phyloP scores from a whole-genome alignment of 305 asterid species.

The Solanum hybrid region DNA sequence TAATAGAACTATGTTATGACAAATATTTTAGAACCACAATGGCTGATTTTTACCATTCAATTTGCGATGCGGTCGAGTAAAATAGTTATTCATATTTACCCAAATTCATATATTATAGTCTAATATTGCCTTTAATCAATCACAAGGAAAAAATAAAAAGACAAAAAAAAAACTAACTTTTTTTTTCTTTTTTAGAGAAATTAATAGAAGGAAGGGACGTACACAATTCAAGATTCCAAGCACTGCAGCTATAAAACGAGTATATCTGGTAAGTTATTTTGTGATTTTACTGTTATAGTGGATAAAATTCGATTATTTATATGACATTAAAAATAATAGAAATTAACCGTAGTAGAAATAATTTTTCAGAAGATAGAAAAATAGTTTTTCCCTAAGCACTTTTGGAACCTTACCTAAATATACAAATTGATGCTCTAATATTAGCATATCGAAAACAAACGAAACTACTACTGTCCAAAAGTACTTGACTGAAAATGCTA shows the following conservation, averaged over 20 bases:
- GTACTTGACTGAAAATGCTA: too few species aligned
- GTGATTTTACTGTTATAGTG: background rate
- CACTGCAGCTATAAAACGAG: slow-evolving; percentile 23
- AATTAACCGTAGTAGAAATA: background rate
- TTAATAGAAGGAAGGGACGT: slow-evolving; percentile 48
- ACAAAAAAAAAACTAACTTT: too few species aligned
- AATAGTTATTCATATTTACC: background rate
- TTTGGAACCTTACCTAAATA: too few species aligned
- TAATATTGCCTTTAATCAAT: background rate
- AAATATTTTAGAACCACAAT: slow-evolving; percentile 30
- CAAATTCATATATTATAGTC: background rate
- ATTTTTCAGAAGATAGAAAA: too few species aligned
- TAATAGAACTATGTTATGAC: slow-evolving; percentile 39
- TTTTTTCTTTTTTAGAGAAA: slow-evolving; percentile 33
- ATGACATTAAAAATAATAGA: too few species aligned
- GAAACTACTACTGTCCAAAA: background rate
- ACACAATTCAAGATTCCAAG: slow-evolving; percentile 59
- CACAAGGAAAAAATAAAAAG: background rate
- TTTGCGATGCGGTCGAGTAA: slow-evolving; percentile 65
- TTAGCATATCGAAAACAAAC: background rate
- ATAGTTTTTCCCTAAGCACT: background rate
- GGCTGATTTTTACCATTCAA: slow-evolving; percentile 52
- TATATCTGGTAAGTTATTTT: slow-evolving; percentile 28
- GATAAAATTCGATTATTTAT: background rate
- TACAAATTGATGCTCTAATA: too few species aligned